Evolutionary conservation across 345 rosid species (phyloP).

Genomic region (Arabidopsis arenosa): DNA sequence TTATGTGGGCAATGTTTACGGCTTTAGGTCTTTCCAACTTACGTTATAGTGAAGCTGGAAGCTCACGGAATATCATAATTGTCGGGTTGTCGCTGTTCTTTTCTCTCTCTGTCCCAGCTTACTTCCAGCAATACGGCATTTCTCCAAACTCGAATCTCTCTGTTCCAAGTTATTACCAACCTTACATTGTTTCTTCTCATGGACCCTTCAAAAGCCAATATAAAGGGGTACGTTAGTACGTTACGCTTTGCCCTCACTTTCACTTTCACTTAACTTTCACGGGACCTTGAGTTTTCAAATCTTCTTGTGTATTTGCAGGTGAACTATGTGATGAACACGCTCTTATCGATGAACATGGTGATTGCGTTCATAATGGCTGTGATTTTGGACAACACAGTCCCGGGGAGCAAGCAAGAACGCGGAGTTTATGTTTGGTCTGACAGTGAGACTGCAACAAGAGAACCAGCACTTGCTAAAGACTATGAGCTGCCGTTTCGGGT

Average conservation of each 20-base stretch:
- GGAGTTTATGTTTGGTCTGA: conserved; percentile 95
- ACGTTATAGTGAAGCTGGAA: conserved; percentile 98
- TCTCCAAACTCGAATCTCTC: conserved; percentile 76
- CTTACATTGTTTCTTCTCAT: conserved; percentile 86
- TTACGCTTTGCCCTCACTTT: not conserved
- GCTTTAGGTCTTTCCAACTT: conserved; percentile 95
- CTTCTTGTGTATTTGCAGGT: conserved; percentile 52
- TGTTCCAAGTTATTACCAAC: conserved; percentile 87
- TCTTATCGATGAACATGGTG: conserved; percentile 80
- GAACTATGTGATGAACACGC: conserved; percentile 87
- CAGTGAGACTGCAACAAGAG: conserved; percentile 84
- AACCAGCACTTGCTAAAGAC: conserved; percentile 83
- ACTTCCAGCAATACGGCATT: conserved; percentile 92
- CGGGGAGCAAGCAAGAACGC: conserved; percentile 89
- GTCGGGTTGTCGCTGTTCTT: conserved; percentile 88
- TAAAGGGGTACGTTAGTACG: conserved; percentile 82
- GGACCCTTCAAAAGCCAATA: conserved; percentile 79
- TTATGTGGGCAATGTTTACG: conserved; percentile 98
- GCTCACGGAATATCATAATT: conserved; percentile 92
- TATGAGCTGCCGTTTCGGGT: conserved; percentile 87
- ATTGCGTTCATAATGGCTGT: conserved; percentile 90
- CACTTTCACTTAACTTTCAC: not conserved
- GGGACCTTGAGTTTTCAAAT: conserved; percentile 10
- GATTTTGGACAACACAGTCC: conserved; percentile 90
- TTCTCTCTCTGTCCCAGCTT: conserved; percentile 88